These are phyloP conservation scores for Saccharomycopsis babjevae DNA, from an alignment of 805 yeast genomes.

Conservation along the genomic window DNA sequence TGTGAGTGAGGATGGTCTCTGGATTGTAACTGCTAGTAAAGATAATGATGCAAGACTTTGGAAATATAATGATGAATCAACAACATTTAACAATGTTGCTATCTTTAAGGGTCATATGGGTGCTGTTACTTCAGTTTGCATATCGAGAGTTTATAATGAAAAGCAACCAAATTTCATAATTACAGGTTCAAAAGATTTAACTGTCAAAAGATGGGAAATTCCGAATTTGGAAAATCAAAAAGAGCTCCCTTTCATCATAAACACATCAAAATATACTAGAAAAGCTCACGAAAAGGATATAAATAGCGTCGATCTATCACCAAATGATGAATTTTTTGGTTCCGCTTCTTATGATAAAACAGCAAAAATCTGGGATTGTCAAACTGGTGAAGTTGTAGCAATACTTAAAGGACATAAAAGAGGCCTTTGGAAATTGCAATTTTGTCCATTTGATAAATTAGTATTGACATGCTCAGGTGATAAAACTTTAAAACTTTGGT, in stretches of 20 bases:
- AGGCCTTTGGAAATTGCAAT: slow-evolving; percentile 87
- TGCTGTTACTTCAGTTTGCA: slow-evolving; percentile 70
- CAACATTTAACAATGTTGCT: slow-evolving; percentile 25
- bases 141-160: slow-evolving; percentile 43
- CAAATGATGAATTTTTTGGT: slow-evolving; percentile 79
- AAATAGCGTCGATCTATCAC: slow-evolving; percentile 81
- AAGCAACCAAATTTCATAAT: slow-evolving; percentile 55
- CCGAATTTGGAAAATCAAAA: slow-evolving; percentile 31
- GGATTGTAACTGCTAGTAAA: slow-evolving; percentile 90
- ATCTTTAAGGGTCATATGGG: slow-evolving; percentile 74
- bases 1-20: slow-evolving; percentile 64
- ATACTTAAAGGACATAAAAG: slow-evolving; percentile 83
- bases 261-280: slow-evolving; percentile 62
- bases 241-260: slow-evolving; percentile 17
- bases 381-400: slow-evolving; percentile 80
- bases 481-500: slow-evolving; percentile 85
- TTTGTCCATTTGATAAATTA: slow-evolving; percentile 69
- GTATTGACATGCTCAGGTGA: slow-evolving; percentile 87
- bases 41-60: slow-evolving; percentile 81
- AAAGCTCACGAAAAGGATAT: slow-evolving; percentile 96
- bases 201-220: slow-evolving; percentile 77
- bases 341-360: slow-evolving; percentile 92
- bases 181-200: slow-evolving; percentile 79
- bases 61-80: slow-evolving; percentile 43
- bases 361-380: slow-evolving; percentile 81